These are phyloP conservation scores for Pelargonium nanum DNA, from an alignment of 345 rosid species.

Conservation along the genomic window DNA sequence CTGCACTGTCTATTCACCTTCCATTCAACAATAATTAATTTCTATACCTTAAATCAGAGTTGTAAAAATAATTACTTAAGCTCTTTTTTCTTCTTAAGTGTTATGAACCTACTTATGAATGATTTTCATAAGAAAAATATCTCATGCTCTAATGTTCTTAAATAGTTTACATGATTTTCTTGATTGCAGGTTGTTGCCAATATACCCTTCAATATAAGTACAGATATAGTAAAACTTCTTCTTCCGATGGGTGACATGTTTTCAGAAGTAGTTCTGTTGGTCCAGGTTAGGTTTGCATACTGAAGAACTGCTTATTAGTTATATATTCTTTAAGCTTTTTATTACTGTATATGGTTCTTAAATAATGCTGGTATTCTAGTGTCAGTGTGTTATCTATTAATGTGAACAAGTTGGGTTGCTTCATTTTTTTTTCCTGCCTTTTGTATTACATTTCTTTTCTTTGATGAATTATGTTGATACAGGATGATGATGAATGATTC, in stretches of 20 bases:
- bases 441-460: neutral
- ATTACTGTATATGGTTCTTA: neutral
- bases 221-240: constrained; percentile 67
- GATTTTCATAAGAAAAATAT: neutral
- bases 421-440: neutral
- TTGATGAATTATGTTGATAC: neutral
- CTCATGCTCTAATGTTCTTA: neutral
- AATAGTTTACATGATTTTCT: neutral
- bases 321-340: neutral
- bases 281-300: constrained; percentile 44
- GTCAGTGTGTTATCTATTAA: neutral
- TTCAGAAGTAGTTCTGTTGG: constrained; percentile 80
- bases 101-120: neutral
- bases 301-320: neutral
- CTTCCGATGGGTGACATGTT: constrained; percentile 93
- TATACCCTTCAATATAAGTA: constrained; percentile 82
- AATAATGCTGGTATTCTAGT: neutral
- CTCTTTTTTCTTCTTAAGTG: neutral
- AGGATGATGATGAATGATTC: neutral
- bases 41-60: too few relatives aligned
- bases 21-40: too few relatives aligned
- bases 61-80: neutral
- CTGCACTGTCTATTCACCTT: too few relatives aligned
- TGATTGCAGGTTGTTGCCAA: constrained; percentile 69
- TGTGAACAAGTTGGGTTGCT: neutral